Percentiles rank a stretch among this genome's conserved stretches.
Conservation (phyloP, 768 basidiomycete genomes). For the Lentinula lateritia region DNA sequence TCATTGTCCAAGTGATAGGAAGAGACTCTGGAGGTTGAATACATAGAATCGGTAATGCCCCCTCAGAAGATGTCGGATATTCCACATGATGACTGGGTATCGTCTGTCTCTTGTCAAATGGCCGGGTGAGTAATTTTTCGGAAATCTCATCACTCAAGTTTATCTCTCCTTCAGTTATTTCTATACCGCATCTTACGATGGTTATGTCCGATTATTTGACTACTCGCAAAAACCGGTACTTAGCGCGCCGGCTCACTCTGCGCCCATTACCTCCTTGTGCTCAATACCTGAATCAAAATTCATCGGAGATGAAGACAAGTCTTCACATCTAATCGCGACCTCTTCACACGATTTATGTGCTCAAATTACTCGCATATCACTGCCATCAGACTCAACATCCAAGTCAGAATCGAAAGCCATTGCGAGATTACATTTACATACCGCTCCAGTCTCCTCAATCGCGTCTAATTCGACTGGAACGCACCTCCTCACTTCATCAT, state of each 20-base stretch:
- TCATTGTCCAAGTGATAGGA: slow-evolving; percentile 40
- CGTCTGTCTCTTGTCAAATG: slow-evolving; percentile 61
- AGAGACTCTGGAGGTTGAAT: slow-evolving; percentile 89
- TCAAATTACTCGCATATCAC: slow-evolving; percentile 41
- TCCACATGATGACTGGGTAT: slow-evolving; percentile 94
- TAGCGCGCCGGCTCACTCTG: slow-evolving; percentile 47
- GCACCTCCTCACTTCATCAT: slow-evolving; percentile 75
- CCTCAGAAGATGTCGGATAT: slow-evolving; percentile 76
- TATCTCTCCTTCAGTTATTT: slow-evolving; percentile 44
- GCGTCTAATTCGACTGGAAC: slow-evolving; percentile 47
- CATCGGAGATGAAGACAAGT: slow-evolving; percentile 15
- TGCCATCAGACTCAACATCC: slow-evolving; percentile 16
- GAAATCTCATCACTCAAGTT: neutral
- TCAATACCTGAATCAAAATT: slow-evolving; percentile 35
- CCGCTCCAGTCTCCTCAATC: slow-evolving; percentile 72
- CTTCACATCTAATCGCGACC: slow-evolving; percentile 46
- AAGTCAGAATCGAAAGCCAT: slow-evolving; percentile 33
- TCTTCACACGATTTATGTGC: slow-evolving; percentile 80
- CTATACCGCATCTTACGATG: slow-evolving; percentile 79
- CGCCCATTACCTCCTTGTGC: slow-evolving; percentile 64
- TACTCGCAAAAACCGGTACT: slow-evolving; percentile 54
- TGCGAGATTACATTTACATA: slow-evolving; percentile 80
- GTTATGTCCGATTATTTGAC: slow-evolving; percentile 67
- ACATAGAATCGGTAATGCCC: slow-evolving; percentile 84
- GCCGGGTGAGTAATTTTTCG: slow-evolving; percentile 36